Evolutionary conservation across 2,329 filamentous ascomycete species (phyloP).

Genomic region (Nemania diffusa): DNA sequence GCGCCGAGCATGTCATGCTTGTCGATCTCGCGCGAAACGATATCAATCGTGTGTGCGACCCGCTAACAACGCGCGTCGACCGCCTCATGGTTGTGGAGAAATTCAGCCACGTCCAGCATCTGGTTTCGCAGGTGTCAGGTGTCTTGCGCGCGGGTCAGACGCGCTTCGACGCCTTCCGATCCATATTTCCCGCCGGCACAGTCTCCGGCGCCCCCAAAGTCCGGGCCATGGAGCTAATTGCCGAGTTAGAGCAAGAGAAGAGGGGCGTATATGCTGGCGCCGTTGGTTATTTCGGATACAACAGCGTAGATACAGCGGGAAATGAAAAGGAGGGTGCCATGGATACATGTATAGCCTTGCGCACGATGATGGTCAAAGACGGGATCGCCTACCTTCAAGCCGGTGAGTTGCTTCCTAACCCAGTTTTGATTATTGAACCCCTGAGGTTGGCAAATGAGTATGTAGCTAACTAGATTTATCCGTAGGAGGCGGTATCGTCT

Average conservation of each 20-base stretch:
- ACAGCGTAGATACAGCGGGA: conserved; percentile 72
- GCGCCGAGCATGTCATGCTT: conserved; percentile 96
- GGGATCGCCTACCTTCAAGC: conserved; percentile 90
- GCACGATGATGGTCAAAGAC: conserved; percentile 95
- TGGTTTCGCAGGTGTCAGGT: conserved; percentile 95
- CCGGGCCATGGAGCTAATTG: conserved; percentile 95
- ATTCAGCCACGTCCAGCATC: conserved; percentile 97
- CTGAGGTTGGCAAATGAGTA: neutral
- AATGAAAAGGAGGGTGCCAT: conserved; percentile 80
- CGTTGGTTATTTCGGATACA: conserved; percentile 96
- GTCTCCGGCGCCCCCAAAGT: conserved; percentile 97
- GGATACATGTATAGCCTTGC: conserved; percentile 84
- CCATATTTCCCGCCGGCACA: conserved; percentile 96
- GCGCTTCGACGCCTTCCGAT: conserved; percentile 93
- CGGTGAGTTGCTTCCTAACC: conserved; percentile 54
- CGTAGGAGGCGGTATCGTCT: conserved; percentile 85
- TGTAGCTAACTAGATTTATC: conserved; percentile 10
- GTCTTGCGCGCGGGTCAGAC: conserved; percentile 85
- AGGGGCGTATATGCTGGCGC: conserved; percentile 94
- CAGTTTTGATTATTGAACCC: neutral
- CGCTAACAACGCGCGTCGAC: conserved; percentile 88
- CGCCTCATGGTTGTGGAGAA: conserved; percentile 92
- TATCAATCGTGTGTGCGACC: conserved; percentile 94
- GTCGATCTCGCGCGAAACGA: conserved; percentile 97
- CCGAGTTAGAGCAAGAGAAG: conserved; percentile 93